phyloP scores from a whole-genome alignment of 2,329 filamentous ascomycete species.

The Penicillium glabrum region DNA sequence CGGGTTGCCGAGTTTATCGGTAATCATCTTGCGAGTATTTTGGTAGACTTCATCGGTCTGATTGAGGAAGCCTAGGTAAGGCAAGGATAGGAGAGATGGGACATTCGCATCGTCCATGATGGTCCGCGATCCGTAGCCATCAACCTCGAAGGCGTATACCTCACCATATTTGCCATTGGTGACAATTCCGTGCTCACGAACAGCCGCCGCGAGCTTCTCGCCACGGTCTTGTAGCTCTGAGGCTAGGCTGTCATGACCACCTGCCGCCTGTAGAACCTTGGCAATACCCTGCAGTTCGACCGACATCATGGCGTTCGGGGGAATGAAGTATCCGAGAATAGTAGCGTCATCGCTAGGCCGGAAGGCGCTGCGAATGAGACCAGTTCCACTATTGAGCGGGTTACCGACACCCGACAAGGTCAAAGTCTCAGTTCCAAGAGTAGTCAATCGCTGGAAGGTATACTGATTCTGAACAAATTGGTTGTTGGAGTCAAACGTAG shows the following conservation, averaged over 20 bases:
- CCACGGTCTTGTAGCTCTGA: constrained; percentile 56
- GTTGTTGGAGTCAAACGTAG: constrained; percentile 75
- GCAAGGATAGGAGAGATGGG: constrained; percentile 61
- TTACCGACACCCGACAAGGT: constrained; percentile 83
- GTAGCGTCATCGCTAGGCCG: constrained; percentile 93
- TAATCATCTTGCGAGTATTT: constrained; percentile 82
- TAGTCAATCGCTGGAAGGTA: constrained; percentile 80
- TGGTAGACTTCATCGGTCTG: constrained; percentile 70
- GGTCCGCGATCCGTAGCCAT: constrained; percentile 62
- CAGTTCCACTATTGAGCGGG: constrained; percentile 79
- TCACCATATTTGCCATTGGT: constrained; percentile 51
- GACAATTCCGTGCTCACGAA: constrained; percentile 79
- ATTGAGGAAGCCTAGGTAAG: constrained; percentile 59
- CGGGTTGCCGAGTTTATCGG: constrained; percentile 75
- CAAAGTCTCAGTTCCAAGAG: constrained; percentile 84
- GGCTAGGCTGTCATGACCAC: constrained; percentile 54
- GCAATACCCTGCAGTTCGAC: constrained; percentile 79
- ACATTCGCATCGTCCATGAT: constrained; percentile 68
- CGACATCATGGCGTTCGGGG: constrained; percentile 93
- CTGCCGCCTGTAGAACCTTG: constrained; percentile 61
- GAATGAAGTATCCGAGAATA: constrained; percentile 91
- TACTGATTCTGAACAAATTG: constrained; percentile 72
- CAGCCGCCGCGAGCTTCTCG: constrained; percentile 68
- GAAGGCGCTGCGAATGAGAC: constrained; percentile 87
- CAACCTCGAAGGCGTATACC: constrained; percentile 66